A percentile compares a stretch with the other conserved stretches of the same genome.
These are phyloP conservation scores for Trichoderma brevicompactum DNA, from an alignment of 2,329 filamentous ascomycete species.

Conservation along the genomic window DNA sequence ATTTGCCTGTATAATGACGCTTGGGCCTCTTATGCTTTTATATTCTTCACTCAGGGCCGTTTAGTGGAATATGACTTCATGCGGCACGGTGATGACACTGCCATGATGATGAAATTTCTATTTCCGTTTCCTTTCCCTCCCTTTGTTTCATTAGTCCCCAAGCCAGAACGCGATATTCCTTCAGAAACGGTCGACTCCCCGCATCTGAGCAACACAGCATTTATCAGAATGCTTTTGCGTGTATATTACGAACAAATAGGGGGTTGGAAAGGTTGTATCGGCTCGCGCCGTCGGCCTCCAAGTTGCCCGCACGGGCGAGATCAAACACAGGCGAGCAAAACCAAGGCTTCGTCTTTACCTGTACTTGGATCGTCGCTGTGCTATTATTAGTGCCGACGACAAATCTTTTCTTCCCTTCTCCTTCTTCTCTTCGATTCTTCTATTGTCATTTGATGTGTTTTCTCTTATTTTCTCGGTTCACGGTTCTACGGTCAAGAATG, in stretches of 20 bases:
- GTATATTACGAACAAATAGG: conserved; percentile 42
- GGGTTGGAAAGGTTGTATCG: conserved; percentile 30
- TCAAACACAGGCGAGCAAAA: conserved; percentile 11
- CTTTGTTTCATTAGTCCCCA: conserved; percentile 42
- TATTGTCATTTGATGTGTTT: conserved; percentile 33
- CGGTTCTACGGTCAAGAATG: conserved; percentile 12
- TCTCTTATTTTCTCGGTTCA: not conserved
- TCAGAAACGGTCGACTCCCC: conserved; percentile 22
- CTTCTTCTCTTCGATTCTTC: conserved; percentile 34
- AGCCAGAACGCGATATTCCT: conserved; percentile 23
- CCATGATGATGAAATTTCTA: conserved; percentile 49
- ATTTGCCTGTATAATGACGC: conserved; percentile 44
- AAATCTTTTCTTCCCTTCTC: conserved; percentile 28
- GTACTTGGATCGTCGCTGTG: conserved; percentile 41
- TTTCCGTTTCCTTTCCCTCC: conserved; percentile 35
- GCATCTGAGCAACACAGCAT: conserved; percentile 38
- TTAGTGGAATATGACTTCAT: conserved; percentile 38
- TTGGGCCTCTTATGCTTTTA: conserved; percentile 32
- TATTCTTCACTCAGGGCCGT: conserved; percentile 30
- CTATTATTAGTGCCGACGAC: conserved; percentile 39
- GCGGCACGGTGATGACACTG: conserved; percentile 44
- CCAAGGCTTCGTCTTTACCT: conserved; percentile 39
- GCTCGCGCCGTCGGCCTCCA: not conserved
- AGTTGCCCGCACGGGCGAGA: not conserved
- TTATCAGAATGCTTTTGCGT: conserved; percentile 36